Evolutionary conservation across 176 grass and related monocot genomes (phyloP).

Genomic region (Rhynchospora tenuis): DNA sequence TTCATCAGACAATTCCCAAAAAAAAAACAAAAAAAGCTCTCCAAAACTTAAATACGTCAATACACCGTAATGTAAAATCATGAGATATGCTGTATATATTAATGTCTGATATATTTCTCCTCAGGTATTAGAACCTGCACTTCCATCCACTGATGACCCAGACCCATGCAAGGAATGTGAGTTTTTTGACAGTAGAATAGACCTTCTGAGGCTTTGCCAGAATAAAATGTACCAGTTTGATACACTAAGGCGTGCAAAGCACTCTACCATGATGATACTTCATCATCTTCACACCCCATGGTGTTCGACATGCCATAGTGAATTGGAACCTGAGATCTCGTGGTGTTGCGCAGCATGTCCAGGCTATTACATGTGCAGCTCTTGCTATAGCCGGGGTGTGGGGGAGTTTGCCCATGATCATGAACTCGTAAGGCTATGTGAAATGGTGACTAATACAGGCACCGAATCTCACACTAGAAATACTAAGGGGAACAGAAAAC

Average conservation of each 20-base stretch:
- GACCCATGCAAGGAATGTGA: conserved; percentile 66
- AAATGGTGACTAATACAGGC: conserved; percentile 13
- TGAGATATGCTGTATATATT: not conserved
- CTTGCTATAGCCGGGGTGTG: conserved; percentile 61
- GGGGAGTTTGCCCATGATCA: conserved; percentile 48
- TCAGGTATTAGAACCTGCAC: conserved; percentile 48
- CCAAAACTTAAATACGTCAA: not conserved
- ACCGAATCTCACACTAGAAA: conserved; percentile 38
- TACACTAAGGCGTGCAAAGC: conserved; percentile 85
- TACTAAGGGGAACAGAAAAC: not conserved
- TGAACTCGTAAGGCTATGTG: conserved; percentile 35
- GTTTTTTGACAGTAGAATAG: conserved; percentile 81
- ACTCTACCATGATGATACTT: conserved; percentile 95
- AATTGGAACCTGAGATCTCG: conserved; percentile 41
- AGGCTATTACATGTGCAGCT: conserved; percentile 52
- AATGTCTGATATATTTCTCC: conserved; percentile 11
- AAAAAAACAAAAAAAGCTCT: too few relatives aligned
- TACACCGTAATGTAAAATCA: not conserved
- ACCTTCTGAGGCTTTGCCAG: conserved; percentile 81
- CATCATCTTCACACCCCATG: conserved; percentile 69
- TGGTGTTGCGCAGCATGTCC: conserved; percentile 68
- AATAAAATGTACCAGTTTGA: conserved; percentile 87
- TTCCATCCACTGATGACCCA: conserved; percentile 57
- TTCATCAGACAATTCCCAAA: not conserved
- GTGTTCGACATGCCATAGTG: conserved; percentile 48